Evolutionary conservation across 2,329 filamentous ascomycete species (phyloP), one percentile per base, ranked within the genome.

Genomic region (Arthrobotrys conoides): DNA sequence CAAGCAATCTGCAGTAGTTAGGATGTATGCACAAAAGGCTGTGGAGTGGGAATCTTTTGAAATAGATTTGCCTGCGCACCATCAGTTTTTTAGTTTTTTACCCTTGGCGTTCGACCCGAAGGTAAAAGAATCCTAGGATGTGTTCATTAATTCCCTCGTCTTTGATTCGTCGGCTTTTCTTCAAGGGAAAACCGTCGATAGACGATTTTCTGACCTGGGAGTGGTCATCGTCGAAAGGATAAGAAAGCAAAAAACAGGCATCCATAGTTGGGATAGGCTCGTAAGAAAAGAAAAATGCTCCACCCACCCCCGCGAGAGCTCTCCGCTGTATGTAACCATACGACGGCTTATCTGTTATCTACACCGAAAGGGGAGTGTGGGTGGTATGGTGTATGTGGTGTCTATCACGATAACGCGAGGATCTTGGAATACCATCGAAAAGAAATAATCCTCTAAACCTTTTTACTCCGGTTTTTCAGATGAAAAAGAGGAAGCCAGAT

Each of bases 61-160:
- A 68, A 69, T 69, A 69, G 49, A 69, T 69, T 69, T 68, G n/a
- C n/a, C 59, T 69, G 51, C n/a, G n/a, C n/a, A n/a, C 66, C 66
- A 46, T 69, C 66, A 2, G 16, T 18, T 51, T 51, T 24, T 48
- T 48, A 10, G 0, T 16, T 41, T 41, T 46, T 8, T 46, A 18
- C 49, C 33, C 44, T 65, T 41, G 61, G 61, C 44, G 38, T 65
- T 65, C 41, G 57, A 61, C 48, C 38, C 38, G 65, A 68, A 30
- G 18, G 22, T 55, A n/a, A 41, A 46, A 44, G 65, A 55, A 44
- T 36, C 48, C 46, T 38, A 67, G 63, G 64, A 44, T 22, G 14
- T 24, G 22, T 22, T 33, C 46, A 16, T 30, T 68, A 38, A 41
- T 57, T 57, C 49, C 18, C 30, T 22, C 38, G 30, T 27, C 8